Evolutionary conservation across 169 alveolate species (phyloP).

Genomic region (Plasmodium inui): DNA sequence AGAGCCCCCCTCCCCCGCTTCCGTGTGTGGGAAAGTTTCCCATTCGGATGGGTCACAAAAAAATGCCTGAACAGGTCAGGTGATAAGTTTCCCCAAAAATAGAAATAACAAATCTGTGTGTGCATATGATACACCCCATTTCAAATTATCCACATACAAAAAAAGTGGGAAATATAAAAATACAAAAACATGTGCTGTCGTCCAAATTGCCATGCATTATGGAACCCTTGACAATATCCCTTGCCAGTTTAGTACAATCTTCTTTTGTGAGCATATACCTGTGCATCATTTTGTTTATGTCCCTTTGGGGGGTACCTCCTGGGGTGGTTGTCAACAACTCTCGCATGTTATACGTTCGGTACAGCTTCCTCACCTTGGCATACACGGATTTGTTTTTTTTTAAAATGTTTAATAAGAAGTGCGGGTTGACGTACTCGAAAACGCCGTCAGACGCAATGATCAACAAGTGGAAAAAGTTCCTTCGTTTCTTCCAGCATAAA

Average conservation of each 20-base stretch:
- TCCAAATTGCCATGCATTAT: slow-evolving; percentile 46
- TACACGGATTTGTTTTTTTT: slow-evolving; percentile 52
- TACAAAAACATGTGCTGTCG: slow-evolving; percentile 70
- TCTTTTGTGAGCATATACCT: slow-evolving; percentile 36
- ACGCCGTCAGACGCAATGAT: slow-evolving; percentile 73
- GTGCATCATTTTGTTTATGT: slow-evolving; percentile 15
- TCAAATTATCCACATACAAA: not conserved
- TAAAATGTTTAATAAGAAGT: slow-evolving; percentile 21
- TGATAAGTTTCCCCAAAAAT: not conserved
- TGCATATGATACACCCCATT: not conserved
- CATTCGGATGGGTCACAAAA: not conserved
- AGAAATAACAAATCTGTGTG: not conserved
- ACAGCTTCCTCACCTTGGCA: slow-evolving; percentile 46
- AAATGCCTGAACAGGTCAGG: slow-evolving; percentile 2
- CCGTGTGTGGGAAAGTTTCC: not conserved
- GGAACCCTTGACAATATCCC: slow-evolving; percentile 33
- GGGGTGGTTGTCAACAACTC: not conserved
- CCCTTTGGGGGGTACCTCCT: not conserved
- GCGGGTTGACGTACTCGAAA: slow-evolving; percentile 51
- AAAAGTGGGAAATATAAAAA: slow-evolving; percentile 61
- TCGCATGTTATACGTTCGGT: not conserved
- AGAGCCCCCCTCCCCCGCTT: not conserved
- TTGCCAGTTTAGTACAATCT: slow-evolving; percentile 49
- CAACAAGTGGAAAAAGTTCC: slow-evolving; percentile 58
- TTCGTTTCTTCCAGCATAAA: slow-evolving; percentile 11